These are phyloP conservation scores for Cutaneotrichosporon cavernicola DNA, from an alignment of 1,284 basidiomycete genomes.

Conservation along the genomic window DNA sequence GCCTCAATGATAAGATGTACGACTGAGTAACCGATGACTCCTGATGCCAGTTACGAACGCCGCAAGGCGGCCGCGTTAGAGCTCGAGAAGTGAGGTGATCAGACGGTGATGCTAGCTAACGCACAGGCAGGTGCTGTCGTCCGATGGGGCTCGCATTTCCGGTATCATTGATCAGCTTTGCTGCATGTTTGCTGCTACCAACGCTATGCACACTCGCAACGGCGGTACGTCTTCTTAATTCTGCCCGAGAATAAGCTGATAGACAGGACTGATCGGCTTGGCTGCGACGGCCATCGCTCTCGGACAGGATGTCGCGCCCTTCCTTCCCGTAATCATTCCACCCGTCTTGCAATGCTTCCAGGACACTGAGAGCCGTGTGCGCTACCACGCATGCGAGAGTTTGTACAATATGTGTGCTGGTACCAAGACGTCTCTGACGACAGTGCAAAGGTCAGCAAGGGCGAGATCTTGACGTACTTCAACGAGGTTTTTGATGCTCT, in stretches of 20 bases:
- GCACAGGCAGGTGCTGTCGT: slow-evolving; percentile 73
- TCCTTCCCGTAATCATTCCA: slow-evolving; percentile 88
- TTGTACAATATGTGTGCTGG: slow-evolving; percentile 82
- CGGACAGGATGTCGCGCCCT: slow-evolving; percentile 86
- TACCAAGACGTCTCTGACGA: not conserved
- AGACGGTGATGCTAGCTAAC: not conserved
- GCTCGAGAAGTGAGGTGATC: slow-evolving; percentile 74
- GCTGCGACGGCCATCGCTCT: slow-evolving; percentile 95
- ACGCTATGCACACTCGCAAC: slow-evolving; percentile 84
- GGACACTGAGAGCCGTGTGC: slow-evolving; percentile 90
- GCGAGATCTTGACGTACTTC: slow-evolving; percentile 94
- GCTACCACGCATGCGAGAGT: slow-evolving; percentile 81
- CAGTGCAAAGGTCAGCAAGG: slow-evolving; percentile 89
- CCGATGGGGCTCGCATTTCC: slow-evolving; percentile 75
- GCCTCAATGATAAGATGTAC: slow-evolving; percentile 54
- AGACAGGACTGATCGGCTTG: slow-evolving; percentile 75
- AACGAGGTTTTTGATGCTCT: slow-evolving; percentile 97
- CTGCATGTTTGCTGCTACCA: slow-evolving; percentile 82
- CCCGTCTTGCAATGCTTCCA: slow-evolving; percentile 91
- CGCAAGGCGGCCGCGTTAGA: slow-evolving; percentile 93
- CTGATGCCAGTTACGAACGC: slow-evolving; percentile 70
- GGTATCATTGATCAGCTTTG: slow-evolving; percentile 92
- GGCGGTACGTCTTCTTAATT: slow-evolving; percentile 60
- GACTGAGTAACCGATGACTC: slow-evolving; percentile 6
- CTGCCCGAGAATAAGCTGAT: not conserved